Conservation (phyloP, 805 yeast genomes). For the Brettanomyces naardenensis region DNA sequence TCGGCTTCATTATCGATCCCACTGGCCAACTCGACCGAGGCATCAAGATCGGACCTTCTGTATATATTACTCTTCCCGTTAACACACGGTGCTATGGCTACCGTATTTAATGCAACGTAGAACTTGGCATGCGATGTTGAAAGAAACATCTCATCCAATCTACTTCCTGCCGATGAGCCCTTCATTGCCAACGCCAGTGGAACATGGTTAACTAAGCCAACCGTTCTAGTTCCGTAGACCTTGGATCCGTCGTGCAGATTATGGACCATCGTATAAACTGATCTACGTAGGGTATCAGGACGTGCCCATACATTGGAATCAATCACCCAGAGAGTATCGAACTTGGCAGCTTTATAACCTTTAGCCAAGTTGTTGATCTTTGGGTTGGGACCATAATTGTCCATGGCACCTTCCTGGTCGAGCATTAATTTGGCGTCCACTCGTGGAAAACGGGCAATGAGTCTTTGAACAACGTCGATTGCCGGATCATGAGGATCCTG, state of each 20-base stretch:
- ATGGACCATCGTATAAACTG: constrained; percentile 43
- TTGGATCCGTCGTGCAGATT: constrained; percentile 45
- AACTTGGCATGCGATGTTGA: constrained; percentile 81
- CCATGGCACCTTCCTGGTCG: constrained; percentile 31
- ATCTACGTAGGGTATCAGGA: constrained; percentile 55
- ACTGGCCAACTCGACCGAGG: constrained; percentile 22
- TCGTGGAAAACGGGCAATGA: constrained; percentile 46
- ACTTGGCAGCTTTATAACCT: constrained; percentile 60
- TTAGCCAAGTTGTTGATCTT: constrained; percentile 82
- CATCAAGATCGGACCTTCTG: constrained; percentile 56
- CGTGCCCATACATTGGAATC: constrained; percentile 81
- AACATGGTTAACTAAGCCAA: constrained; percentile 72
- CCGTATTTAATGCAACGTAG: constrained; percentile 67
- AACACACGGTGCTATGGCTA: constrained; percentile 79
- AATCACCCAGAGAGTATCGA: constrained; percentile 76
- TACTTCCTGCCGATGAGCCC: constrained; percentile 42
- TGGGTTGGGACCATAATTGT: constrained; percentile 76
- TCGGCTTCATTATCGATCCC: constrained; percentile 20
- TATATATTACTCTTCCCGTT: constrained; percentile 85
- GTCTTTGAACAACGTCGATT: constrained; percentile 41
- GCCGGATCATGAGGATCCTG: constrained; percentile 59
- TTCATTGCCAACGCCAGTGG: constrained; percentile 48
- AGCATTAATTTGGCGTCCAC: constrained; percentile 53
- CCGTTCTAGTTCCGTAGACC: constrained; percentile 24
- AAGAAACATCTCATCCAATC: constrained; percentile 78